Evolutionary conservation across 1,284 basidiomycete species (phyloP), one percentile per base, ranked within the genome.

Genomic region (Phlebopus sp.): DNA sequence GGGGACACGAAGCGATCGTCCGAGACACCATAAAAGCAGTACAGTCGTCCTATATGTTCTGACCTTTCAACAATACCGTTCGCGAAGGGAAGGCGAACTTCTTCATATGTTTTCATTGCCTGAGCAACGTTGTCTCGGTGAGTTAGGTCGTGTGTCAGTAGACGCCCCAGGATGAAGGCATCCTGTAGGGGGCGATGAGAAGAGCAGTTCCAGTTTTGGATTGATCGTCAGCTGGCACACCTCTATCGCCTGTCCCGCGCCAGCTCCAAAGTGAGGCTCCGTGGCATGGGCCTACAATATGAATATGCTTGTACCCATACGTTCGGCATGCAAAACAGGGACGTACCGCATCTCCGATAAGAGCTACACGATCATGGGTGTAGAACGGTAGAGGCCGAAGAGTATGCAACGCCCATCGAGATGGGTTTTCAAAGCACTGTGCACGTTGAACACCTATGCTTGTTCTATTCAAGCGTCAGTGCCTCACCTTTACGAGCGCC

Each of bases 401-500:
- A 15, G 50, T 54, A 42, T 67, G 63, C 6, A 72, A 49, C 3
- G 59, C 62, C 66, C 67, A 71, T 46, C 57, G 53, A 8, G 55
- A 56, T 6, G 60, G 54, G 23, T 37, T 53, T 35, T 62, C 54
- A 21, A 46, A 9, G 25, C 49, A 53, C 59, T 62, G 13, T 30
- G 17, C 6, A n/a, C 14, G n/a, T 60, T 27, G 21, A 49, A 19
- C 10, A 42, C 40, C 30, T 1, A 4, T 13, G 36, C 10, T 17
- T 42, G 25, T 30, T 27, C 29, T 32, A 46, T 45, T 43, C n/a
- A 5, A 29, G 21, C 13, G 4, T 35, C 6, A 1, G 19, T 41
- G 21, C 21, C 21, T 23, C 49, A 77, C 76, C 51, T 70, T 63
- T 3, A 73, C 47, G n/a, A 79, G 44, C 4, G 66, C 67, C 42